Base-by-base conservation (phyloP, 441 rosid genomes). In the Croton setiger region DNA sequence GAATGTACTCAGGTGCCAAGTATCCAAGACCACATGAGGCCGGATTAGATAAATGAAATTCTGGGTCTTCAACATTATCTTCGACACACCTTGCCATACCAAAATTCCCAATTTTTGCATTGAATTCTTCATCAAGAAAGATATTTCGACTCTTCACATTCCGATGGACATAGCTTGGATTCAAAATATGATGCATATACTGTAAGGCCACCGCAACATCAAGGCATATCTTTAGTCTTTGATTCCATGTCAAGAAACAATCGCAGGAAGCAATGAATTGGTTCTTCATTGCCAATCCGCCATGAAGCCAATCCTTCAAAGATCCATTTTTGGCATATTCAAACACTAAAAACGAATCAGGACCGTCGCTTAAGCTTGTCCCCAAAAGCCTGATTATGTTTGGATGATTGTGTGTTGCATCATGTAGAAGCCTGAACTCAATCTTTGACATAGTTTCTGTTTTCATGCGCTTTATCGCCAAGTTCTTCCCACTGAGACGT, bases 251-350 rank as follows among this genome's bases (percentile, higher is more conserved):
- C 86, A 93, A 73, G 81, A 91, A 91, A 69, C 98, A 91, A 70
- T 88, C 80, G 76, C 96, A 93, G 18, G 98, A 93, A 57, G 91
- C 89, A 27, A 93, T 91, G 84, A 91, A 93, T 11, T 93, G 97
- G 70, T 85, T 93, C 85, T 93, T 93, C 78, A 93, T 86, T 4
- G 97, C 98, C 70, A 93, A 78, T 51, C 96, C 96, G 27, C 95
- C 89, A 39, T 89, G 98, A 55, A 93, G 75, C 98, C 98, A 93
- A 21, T 93, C 98, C 81, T 86, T 89, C 53, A 93, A 76, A 15
- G 97, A 89, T 18, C 96, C 98, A 52, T 93, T 93, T 81, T 81
- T 84, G 0, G 95, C 96, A 45, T 88, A 89, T 82, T 93, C 98
- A 31, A 87, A 86, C n/a, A 91, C 92, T 20, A 91, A 63, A 76